Conservation (phyloP, 129 eudicot species). For the Lonicera japonica region DNA sequence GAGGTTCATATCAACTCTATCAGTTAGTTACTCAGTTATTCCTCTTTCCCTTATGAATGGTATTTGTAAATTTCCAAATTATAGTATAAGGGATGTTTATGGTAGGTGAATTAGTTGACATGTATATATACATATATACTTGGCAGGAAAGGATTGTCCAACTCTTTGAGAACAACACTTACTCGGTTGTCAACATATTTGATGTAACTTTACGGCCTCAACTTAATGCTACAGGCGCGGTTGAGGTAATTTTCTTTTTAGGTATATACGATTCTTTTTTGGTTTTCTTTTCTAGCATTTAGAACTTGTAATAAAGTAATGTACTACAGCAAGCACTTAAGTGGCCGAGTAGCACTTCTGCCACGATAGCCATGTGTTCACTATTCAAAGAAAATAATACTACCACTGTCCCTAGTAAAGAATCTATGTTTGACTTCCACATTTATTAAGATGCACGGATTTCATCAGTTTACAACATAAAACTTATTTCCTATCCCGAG, state of each 20-base stretch:
- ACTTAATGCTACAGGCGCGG: slow-evolving; percentile 80
- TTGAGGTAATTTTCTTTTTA: slow-evolving; percentile 62
- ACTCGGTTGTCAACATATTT: slow-evolving; percentile 93
- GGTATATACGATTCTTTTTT: neutral
- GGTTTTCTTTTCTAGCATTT: neutral
- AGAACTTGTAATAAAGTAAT: neutral
- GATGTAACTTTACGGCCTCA: slow-evolving; percentile 97
- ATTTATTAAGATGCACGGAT: no score
- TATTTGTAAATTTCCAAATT: slow-evolving; percentile 18
- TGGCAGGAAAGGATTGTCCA: slow-evolving; percentile 92
- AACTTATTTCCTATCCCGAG: no score
- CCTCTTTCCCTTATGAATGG: slow-evolving; percentile 4
- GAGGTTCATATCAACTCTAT: slow-evolving; percentile 56
- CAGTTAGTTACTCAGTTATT: slow-evolving; percentile 5
- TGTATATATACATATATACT: slow-evolving; percentile 21
- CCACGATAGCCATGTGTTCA: neutral
- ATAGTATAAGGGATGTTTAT: slow-evolving; percentile 17
- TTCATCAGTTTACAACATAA: no score
- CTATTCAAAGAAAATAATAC: no score
- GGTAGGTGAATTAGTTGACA: slow-evolving; percentile 49
- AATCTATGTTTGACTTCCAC: no score
- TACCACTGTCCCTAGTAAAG: no score
- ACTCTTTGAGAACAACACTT: slow-evolving; percentile 89
- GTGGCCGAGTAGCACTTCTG: neutral
- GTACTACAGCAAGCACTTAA: no score